A percentile compares a stretch with the other conserved stretches of the same genome.
phyloP scores from a whole-genome alignment of 2,329 filamentous ascomycete genomes.

The Metarhizium robertsii region DNA sequence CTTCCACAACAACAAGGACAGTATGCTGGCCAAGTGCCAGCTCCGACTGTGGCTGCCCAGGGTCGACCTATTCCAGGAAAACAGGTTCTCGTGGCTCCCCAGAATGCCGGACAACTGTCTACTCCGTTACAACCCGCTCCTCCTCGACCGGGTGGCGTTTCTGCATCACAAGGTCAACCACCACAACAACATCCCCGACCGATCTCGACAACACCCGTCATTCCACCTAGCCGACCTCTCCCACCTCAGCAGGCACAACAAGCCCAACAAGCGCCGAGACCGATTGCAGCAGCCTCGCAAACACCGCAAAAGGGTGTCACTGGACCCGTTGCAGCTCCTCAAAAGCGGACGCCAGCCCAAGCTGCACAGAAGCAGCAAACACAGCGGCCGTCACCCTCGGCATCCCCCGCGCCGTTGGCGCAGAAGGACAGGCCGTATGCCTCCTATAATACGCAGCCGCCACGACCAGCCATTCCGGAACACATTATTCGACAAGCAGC shows the following conservation, averaged over 20 bases:
- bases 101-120: constrained; percentile 24
- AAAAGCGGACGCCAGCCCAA: constrained; percentile 23
- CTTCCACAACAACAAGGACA: constrained; percentile 10
- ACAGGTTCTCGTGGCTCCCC: constrained; percentile 24
- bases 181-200: constrained; percentile 17
- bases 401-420: constrained; percentile 15
- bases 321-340: constrained; percentile 16
- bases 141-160: constrained; percentile 16
- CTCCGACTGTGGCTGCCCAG: constrained; percentile 6
- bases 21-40: neutral
- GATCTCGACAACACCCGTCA: constrained; percentile 23
- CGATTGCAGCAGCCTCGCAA: constrained; percentile 23
- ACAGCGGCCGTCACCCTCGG: constrained; percentile 13
- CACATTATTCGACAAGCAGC: constrained; percentile 31
- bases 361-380: constrained; percentile 15
- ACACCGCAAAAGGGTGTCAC: constrained; percentile 14
- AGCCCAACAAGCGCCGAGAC: constrained; percentile 14
- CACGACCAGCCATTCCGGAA: constrained; percentile 29
- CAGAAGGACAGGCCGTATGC: constrained; percentile 19
- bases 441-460: constrained; percentile 21
- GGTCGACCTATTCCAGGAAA: constrained; percentile 16
- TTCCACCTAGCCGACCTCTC: constrained; percentile 23
- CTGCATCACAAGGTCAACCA: constrained; percentile 20
- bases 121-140: constrained; percentile 26
- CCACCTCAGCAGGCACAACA: constrained; percentile 20